Base-by-base conservation (phyloP, 2,329 filamentous ascomycete genomes). In the Volutella citrinella region DNA sequence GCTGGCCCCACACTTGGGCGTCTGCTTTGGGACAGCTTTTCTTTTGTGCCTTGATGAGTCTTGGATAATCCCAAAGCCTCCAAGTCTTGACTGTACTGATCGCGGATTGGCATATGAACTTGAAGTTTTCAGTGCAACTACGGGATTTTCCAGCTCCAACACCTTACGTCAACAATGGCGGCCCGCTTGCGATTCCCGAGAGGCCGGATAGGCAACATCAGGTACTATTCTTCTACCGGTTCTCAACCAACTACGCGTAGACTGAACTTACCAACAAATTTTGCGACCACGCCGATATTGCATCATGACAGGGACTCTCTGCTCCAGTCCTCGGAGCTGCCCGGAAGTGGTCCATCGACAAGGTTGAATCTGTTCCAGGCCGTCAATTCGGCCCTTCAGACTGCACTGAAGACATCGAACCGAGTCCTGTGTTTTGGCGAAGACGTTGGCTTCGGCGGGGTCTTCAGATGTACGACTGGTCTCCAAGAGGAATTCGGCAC, bases 401-500 rank as follows among this genome's bases (percentile, higher is more conserved):
- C 83, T 38, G 87, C 91, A 14, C 72, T 97, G 18, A 78, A 82
- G 10, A 77, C 81, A 17, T 89, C 95, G 49, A 86, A 94, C 43
- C 80, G 82, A 12, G 87, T 95, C n/a, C 68, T 96, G 32, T 74
- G 97, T 10, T 97, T 97, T 53, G 91, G 91, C 22, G 91, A 97
- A 62, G 91, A 97, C 57, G 88, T 97, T 7, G 87, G 91, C 8
- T 97, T 97, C 42, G 91, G 91, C 21, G 91, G 91, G 28, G 91
- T 97, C 11, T 97, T 97, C 57, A 78, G 91, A 34, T 95, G 88
- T 63, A 90, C 87, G 17, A 88, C 90, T 78, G 87, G 89, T 47
- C 73, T 97, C 9, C 81, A 87, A 20, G 83, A 87, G 41, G 86
- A 87, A 39, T 94, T 90, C 59, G 91, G 91, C 5, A 74, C 77